Evolutionary conservation across 352 stramenopile species (phyloP), one percentile per base, ranked within the genome.

Genomic region (Pythium vanterpoolii): DNA sequence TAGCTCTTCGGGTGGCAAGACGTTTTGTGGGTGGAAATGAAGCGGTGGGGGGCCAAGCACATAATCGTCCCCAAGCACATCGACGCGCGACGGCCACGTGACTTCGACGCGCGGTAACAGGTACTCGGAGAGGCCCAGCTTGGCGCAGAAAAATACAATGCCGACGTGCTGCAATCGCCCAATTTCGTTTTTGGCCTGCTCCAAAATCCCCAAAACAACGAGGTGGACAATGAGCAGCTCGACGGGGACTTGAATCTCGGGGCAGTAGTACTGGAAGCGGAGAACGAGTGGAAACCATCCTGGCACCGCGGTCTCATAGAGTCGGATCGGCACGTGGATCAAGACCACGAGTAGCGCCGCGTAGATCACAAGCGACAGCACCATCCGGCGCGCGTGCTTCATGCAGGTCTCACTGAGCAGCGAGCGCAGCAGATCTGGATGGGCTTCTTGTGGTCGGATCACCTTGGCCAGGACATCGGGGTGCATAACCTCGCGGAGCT

Each of bases 141-240:
- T 65, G 7, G 77, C 64, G 44, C 81, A 81, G 26, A 84, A 77
- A 31, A 85, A 78, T 18, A 66, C 46, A 36, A 94, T 79, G 4
- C 71, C 83, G 10, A 79, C 28, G 48, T 93, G 75, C 67, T 95
- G 84, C 24, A 90, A 76, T 16, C 74, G 77, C 2, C 86, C 86
- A 57, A 95, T 90, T 49, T 83, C 83, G 47, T 95, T 93, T 64
- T 95, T 95, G 33, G 83, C 78, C 42, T 89, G 83, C 59, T 99
- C 96, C 30, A 99, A 74, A 30, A 98, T 79, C 14, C 83, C 91
- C 16, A 99, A 71, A 45, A 98, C 96, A 5, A 93, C 94, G 16
- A 99, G 68, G 72, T 99, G 96, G 34, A 98, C 96, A 19, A 96
- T 74, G 9, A 98, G 73, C 8, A 99, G 74, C 69, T 99, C 96